Evolutionary conservation across 306 rosid species (phyloP), one percentile per base, ranked within the genome.

Genomic region (Gynostemma pentaphyllum): DNA sequence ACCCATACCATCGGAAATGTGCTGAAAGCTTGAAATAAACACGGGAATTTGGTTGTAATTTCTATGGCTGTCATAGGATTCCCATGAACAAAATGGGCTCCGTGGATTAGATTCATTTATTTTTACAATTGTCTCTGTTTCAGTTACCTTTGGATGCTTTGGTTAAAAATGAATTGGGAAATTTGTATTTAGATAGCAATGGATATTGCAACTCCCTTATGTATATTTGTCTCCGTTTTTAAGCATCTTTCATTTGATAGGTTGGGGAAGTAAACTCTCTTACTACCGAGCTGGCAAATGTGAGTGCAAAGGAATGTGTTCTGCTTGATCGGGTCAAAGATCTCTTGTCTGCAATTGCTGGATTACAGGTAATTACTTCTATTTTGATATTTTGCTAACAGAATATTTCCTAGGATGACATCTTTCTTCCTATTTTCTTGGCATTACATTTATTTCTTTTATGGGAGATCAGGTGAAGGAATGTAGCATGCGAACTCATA

Each of bases 321-420:
- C 68, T 87, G 83, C 97, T 90, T 77, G 78, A 83, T 41, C 87
- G 82, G 72, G 80, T 89, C 84, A 82, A 70, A 59, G 74, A 75
- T 56, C 81, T 87, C 21, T 72, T 87, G 76, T 90, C 97, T 56
- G 62, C 78, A 64, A 74, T 83, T 75, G 76, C 84, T 64, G 70
- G 81, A 63, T 54, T 87, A 75, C 90, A 87, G 90, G 97, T 85
- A 79, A 36, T n/a, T 10, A 48, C 67, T 13, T 10, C 41, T 41
- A 14, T 73, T 70, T 34, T 65, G 45, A 55, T 42, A 36, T 40
- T 64, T 66, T 46, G 19, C 61, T 18, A 9, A 29, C 26, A 28
- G 13, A 26, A 15, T 21, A 22, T 49, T 21, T 21, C 15, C 29
- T 19, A 8, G 55, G 27, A 49, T 4, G 15, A 5, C 27, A 24